A percentile compares a stretch with the other conserved stretches of the same genome.
These are phyloP conservation scores for Ophiostoma ulmi DNA, from an alignment of 2,329 filamentous ascomycete species.

Conservation along the genomic window DNA sequence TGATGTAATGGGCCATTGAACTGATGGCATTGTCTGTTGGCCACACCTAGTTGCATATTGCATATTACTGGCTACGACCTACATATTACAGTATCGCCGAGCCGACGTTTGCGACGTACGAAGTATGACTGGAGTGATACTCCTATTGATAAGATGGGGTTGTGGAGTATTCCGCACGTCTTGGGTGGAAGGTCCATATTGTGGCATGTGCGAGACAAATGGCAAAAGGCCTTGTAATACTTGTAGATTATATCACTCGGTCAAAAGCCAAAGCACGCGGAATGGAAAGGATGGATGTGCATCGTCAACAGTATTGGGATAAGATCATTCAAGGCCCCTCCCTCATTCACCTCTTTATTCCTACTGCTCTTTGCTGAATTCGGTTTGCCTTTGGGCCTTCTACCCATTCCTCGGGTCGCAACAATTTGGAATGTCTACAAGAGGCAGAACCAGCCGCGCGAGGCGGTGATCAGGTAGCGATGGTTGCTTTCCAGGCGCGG, in stretches of 20 bases:
- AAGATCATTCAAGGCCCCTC: not conserved
- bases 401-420: not conserved
- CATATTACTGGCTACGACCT: not conserved
- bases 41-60: not conserved
- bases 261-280: not conserved
- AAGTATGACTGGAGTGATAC: not conserved
- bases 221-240: not conserved
- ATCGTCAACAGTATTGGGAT: not conserved
- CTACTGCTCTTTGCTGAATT: not conserved
- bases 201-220: constrained; percentile 5
- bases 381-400: not conserved
- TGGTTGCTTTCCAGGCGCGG: not conserved
- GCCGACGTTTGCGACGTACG: not conserved
- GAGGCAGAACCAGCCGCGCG: not conserved
- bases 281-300: not conserved
- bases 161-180: not conserved
- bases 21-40: not conserved
- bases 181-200: not conserved
- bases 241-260: not conserved
- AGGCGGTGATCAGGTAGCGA: not conserved
- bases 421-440: constrained; percentile 3
- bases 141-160: not conserved
- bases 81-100: not conserved
- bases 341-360: not conserved
- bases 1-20: not conserved